These are phyloP conservation scores for Sclerotiophoma versabilis DNA, from an alignment of 2,329 filamentous ascomycete genomes.

Conservation along the genomic window DNA sequence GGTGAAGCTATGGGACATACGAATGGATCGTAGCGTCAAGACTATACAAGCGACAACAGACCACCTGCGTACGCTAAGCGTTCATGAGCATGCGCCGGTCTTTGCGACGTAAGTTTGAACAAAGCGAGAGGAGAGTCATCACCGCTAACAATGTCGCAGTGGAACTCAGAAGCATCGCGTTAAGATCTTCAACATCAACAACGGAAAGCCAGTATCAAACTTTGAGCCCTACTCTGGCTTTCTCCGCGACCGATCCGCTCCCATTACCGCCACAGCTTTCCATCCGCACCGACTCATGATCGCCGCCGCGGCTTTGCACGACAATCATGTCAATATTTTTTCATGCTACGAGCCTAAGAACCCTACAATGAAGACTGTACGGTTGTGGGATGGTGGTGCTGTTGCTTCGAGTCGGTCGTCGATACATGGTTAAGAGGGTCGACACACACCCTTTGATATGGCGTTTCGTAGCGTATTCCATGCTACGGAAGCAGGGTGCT, in stretches of 20 bases:
- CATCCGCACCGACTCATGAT: conserved; percentile 94
- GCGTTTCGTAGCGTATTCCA: background rate
- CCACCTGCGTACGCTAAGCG: conserved; percentile 82
- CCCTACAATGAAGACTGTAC: conserved; percentile 36
- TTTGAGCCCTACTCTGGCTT: conserved; percentile 92
- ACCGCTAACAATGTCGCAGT: conserved; percentile 55
- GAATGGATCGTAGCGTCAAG: conserved; percentile 79
- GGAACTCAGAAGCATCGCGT: conserved; percentile 88
- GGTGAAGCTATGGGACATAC: conserved; percentile 94
- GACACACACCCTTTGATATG: background rate
- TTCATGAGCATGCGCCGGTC: conserved; percentile 95
- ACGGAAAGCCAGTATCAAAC: conserved; percentile 77
- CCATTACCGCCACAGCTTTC: conserved; percentile 90
- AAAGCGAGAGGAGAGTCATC: background rate
- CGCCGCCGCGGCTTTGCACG: conserved; percentile 83
- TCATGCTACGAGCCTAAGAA: conserved; percentile 52
- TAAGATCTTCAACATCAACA: conserved; percentile 86
- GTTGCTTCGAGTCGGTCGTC: conserved; percentile 29
- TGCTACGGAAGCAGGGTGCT: background rate
- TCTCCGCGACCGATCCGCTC: conserved; percentile 78
- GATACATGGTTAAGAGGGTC: conserved; percentile 13
- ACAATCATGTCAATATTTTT: conserved; percentile 90
- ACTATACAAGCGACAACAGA: conserved; percentile 78
- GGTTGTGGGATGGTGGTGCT: conserved; percentile 42
- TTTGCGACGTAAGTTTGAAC: conserved; percentile 66